phyloP scores from a whole-genome alignment of 2,329 filamentous ascomycete species.

The Xylaria sp. region DNA sequence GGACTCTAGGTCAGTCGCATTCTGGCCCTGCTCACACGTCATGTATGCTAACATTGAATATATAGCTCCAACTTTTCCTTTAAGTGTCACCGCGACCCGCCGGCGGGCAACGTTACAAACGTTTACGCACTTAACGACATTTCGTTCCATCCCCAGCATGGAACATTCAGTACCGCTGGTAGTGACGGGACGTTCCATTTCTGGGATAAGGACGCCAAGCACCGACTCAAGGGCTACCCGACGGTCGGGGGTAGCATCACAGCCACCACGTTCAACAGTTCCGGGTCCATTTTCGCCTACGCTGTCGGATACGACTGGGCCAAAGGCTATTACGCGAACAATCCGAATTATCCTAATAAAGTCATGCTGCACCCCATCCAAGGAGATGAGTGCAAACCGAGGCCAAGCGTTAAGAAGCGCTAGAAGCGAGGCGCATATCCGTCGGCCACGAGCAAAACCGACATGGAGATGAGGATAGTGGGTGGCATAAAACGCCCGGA shows the following conservation, averaged over 20 bases:
- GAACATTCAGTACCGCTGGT: constrained; percentile 97
- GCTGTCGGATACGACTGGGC: constrained; percentile 97
- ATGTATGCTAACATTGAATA: constrained; percentile 9
- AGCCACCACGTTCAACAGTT: constrained; percentile 87
- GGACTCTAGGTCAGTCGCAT: constrained; percentile 67
- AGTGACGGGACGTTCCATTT: constrained; percentile 96
- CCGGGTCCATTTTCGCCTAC: constrained; percentile 83
- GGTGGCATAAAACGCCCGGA: too few relatives aligned
- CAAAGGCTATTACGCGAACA: constrained; percentile 91
- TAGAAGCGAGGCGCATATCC: too few relatives aligned
- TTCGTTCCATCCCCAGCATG: constrained; percentile 94
- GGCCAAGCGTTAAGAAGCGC: constrained; percentile 63
- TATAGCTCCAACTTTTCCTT: constrained; percentile 91
- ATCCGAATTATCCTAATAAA: constrained; percentile 73
- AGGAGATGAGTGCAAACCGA: constrained; percentile 65
- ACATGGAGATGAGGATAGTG: too few relatives aligned
- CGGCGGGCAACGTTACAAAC: constrained; percentile 77
- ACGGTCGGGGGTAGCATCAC: constrained; percentile 85
- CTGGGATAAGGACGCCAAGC: constrained; percentile 93
- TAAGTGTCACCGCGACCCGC: constrained; percentile 93
- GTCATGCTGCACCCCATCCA: constrained; percentile 82
- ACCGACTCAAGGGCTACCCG: constrained; percentile 87
- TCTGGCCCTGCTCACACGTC: neutral
- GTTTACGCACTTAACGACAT: constrained; percentile 97
- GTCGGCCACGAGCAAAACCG: too few relatives aligned